Percentiles rank a stretch among this genome's conserved stretches.
phyloP scores from a whole-genome alignment of 768 basidiomycete species.

The Naganishia kalamii region DNA sequence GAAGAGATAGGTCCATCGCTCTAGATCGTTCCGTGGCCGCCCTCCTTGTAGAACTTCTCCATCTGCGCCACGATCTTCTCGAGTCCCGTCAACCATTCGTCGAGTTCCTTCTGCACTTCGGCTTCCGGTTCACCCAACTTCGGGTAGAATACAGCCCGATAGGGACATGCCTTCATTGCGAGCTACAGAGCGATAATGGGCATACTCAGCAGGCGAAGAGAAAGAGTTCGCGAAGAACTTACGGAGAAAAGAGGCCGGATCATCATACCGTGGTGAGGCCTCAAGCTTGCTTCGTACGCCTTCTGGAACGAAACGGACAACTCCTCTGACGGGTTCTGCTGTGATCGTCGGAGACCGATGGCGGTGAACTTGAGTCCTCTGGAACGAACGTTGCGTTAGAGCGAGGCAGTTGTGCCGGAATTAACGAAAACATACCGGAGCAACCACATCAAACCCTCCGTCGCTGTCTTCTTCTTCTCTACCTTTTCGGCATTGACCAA shows the following conservation, averaged over 20 bases:
- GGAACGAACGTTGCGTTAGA: not conserved
- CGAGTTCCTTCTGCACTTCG: slow-evolving; percentile 52
- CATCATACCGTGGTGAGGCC: slow-evolving; percentile 64
- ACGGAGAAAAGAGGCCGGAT: slow-evolving; percentile 56
- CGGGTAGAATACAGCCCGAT: slow-evolving; percentile 56
- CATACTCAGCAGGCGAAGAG: not conserved
- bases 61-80: slow-evolving; percentile 52
- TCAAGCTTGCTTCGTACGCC: slow-evolving; percentile 75
- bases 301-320: slow-evolving; percentile 68
- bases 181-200: slow-evolving; percentile 49
- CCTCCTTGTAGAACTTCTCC: slow-evolving; percentile 50
- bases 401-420: too few species aligned
- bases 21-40: slow-evolving; percentile 34
- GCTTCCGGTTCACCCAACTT: slow-evolving; percentile 55
- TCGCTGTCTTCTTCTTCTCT: slow-evolving; percentile 77
- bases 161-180: slow-evolving; percentile 65
- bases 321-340: slow-evolving; percentile 61
- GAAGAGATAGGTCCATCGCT: too few species aligned
- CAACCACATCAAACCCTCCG: slow-evolving; percentile 90
- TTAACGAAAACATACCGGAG: slow-evolving; percentile 49
- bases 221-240: slow-evolving; percentile 33
- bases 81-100: slow-evolving; percentile 56
- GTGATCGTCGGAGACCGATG: slow-evolving; percentile 62
- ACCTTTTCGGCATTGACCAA: slow-evolving; percentile 74
- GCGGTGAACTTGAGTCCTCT: slow-evolving; percentile 82